Evolutionary conservation across 2,329 filamentous ascomycete species (phyloP).

Genomic region (Beauveria bassiana): DNA sequence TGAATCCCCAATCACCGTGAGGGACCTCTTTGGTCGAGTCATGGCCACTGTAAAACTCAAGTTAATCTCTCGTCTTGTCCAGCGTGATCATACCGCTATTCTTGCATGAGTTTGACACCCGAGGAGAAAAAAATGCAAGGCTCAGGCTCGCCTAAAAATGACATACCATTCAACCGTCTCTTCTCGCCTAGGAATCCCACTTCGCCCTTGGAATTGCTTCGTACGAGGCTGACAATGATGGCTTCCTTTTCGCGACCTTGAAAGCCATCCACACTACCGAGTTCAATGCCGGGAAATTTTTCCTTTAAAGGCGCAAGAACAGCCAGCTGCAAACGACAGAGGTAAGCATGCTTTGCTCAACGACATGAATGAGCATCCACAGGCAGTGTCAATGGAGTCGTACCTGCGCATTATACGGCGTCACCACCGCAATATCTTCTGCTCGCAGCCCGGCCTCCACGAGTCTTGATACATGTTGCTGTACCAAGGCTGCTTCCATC

Average conservation of each 20-base stretch:
- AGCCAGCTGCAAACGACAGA: constrained; percentile 48
- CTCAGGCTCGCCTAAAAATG: constrained; percentile 8
- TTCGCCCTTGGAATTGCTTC: constrained; percentile 79
- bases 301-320: constrained; percentile 76
- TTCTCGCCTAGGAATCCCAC: constrained; percentile 93
- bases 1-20: constrained; percentile 88
- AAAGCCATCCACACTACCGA: constrained; percentile 96
- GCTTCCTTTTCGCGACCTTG: constrained; percentile 97
- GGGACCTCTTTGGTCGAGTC: constrained; percentile 85
- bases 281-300: constrained; percentile 72
- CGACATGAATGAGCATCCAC: constrained; percentile 11
- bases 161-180: constrained; percentile 80
- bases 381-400: not conserved
- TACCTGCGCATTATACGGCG: constrained; percentile 92
- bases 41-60: constrained; percentile 73
- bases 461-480: constrained; percentile 66
- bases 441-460: constrained; percentile 72
- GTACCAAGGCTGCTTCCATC: constrained; percentile 77
- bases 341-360: not conserved
- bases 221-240: constrained; percentile 85
- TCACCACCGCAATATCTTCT: constrained; percentile 86
- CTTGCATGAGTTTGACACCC: not conserved
- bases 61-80: not conserved
- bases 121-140: not conserved
- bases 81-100: not conserved